Percentiles rank a stretch among this genome's conserved stretches.
These are phyloP conservation scores for Gossypium raimondii DNA, from an alignment of 345 rosid species.

Conservation along the genomic window DNA sequence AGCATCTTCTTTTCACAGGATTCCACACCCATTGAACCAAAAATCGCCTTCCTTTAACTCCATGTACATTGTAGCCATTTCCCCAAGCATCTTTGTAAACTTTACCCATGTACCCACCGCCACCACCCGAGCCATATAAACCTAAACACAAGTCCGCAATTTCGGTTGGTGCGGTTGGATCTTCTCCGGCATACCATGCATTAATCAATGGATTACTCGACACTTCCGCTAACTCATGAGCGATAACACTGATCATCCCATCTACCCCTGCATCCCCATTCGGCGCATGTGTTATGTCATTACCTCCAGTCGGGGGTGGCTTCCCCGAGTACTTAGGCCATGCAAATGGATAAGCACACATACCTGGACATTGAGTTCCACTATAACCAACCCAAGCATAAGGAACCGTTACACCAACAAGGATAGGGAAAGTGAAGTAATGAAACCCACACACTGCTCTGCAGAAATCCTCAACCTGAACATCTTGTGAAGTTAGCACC, in stretches of 20 bases:
- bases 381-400: slow-evolving; percentile 65
- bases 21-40: slow-evolving; percentile 63
- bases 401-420: slow-evolving; percentile 49
- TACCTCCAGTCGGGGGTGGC: slow-evolving; percentile 39
- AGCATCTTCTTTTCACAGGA: slow-evolving; percentile 50
- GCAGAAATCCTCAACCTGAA: slow-evolving; percentile 62
- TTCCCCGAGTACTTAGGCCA: slow-evolving; percentile 44
- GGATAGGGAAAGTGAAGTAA: slow-evolving; percentile 54
- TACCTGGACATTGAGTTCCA: slow-evolving; percentile 52
- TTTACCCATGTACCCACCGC: slow-evolving; percentile 57
- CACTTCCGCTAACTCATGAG: slow-evolving; percentile 62
- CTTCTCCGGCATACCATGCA: slow-evolving; percentile 63
- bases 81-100: slow-evolving; percentile 46
- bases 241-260: slow-evolving; percentile 62
- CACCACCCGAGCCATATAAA: slow-evolving; percentile 51
- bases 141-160: slow-evolving; percentile 62
- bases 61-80: slow-evolving; percentile 50
- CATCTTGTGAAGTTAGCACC: slow-evolving; percentile 48
- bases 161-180: slow-evolving; percentile 55
- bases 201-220: slow-evolving; percentile 54
- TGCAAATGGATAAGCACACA: slow-evolving; percentile 62
- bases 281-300: slow-evolving; percentile 40
- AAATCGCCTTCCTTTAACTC: slow-evolving; percentile 50
- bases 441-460: slow-evolving; percentile 64
- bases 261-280: slow-evolving; percentile 58